These are phyloP conservation scores for Polytrichum commune DNA, from an alignment of 225 moss, liverwort and hornwort species.

Conservation along the genomic window DNA sequence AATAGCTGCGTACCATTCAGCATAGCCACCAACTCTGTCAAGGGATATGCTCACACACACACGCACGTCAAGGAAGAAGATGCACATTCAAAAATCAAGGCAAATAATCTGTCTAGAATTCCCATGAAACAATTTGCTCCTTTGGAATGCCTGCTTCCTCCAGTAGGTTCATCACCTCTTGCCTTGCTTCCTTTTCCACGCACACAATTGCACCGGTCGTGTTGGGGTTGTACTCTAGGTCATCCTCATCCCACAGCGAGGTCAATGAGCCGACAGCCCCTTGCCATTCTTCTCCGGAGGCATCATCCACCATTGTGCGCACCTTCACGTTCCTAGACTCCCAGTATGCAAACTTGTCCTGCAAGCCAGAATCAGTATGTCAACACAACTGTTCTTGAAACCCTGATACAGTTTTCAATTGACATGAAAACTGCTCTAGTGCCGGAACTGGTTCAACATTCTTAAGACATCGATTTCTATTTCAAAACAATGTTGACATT, in stretches of 20 bases:
- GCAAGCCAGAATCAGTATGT: not conserved
- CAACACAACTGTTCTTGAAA: too few species aligned
- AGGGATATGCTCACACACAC: not conserved
- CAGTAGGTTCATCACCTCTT: constrained; percentile 57
- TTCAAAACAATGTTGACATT: too few species aligned
- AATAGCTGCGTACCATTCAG: constrained; percentile 2
- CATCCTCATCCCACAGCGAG: constrained; percentile 80
- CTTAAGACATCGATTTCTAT: too few species aligned
- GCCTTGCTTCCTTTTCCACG: constrained; percentile 56
- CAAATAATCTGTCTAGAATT: constrained; percentile 10
- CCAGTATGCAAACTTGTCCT: constrained; percentile 56
- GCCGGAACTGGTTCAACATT: too few species aligned
- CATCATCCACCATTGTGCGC: constrained; percentile 56
- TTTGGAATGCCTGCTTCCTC: constrained; percentile 78
- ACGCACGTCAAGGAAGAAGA: not conserved
- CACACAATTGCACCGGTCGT: constrained; percentile 79
- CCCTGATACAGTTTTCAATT: too few species aligned
- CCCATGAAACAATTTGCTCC: constrained; percentile 68
- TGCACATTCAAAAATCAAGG: not conserved
- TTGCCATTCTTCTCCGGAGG: constrained; percentile 65
- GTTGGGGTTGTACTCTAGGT: constrained; percentile 79
- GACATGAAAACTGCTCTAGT: too few species aligned
- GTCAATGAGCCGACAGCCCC: constrained; percentile 61
- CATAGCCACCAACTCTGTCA: not conserved
- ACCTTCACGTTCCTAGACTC: constrained; percentile 68